Evolutionary conservation across 2,329 filamentous ascomycete species (phyloP).

Genomic region (Periconia sp.): DNA sequence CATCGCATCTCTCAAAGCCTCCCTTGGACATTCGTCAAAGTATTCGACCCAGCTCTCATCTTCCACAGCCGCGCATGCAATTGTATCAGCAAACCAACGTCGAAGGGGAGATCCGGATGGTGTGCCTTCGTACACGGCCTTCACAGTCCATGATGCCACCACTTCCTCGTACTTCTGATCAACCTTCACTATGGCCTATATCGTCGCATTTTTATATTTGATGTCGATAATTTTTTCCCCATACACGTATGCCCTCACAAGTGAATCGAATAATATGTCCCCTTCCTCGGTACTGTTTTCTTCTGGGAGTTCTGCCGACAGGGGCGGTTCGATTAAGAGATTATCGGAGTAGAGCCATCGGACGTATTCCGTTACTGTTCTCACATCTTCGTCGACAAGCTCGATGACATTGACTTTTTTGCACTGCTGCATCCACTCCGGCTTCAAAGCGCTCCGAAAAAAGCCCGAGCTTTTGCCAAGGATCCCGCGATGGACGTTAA

Average conservation of each 20-base stretch:
- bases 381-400: no score
- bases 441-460: no score
- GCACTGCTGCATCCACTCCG: no score
- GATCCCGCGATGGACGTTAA: no score
- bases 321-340: slow-evolving; percentile 14
- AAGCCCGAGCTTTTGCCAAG: no score
- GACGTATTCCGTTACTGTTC: neutral
- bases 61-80: no score
- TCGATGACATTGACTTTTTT: no score
- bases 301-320: neutral
- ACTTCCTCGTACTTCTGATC: neutral
- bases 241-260: slow-evolving; percentile 6
- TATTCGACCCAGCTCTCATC: no score
- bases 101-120: neutral
- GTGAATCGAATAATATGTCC: neutral
- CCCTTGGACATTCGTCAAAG: no score
- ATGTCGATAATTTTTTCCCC: slow-evolving; percentile 9
- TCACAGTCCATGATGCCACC: neutral
- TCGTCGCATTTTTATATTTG: slow-evolving; percentile 2
- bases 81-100: no score
- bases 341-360: neutral
- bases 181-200: neutral
- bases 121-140: neutral
- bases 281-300: neutral
- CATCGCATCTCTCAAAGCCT: no score